These are phyloP conservation scores for Pelargonium myrrhifolium DNA, from an alignment of 441 rosid genomes.

Conservation along the genomic window DNA sequence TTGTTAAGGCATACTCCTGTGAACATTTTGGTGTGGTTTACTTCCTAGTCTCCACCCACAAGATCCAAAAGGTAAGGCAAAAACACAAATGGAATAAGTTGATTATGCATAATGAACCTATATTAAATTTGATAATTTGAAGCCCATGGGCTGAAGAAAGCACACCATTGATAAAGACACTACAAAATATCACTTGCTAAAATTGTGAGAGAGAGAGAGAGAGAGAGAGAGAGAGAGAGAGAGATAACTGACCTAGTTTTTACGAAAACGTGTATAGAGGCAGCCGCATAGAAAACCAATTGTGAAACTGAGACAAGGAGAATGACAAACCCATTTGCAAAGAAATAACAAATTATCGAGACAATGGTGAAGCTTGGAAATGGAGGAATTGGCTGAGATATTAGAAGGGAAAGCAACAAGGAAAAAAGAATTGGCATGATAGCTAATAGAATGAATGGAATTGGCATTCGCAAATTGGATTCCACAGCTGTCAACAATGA, in stretches of 20 bases:
- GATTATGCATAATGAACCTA: neutral
- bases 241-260: slow-evolving; percentile 52
- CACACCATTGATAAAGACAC: slow-evolving; percentile 10
- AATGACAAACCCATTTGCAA: slow-evolving; percentile 65
- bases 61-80: slow-evolving; percentile 6
- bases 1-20: neutral
- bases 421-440: slow-evolving; percentile 51
- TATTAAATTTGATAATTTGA: neutral
- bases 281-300: slow-evolving; percentile 59
- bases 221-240: slow-evolving; percentile 13
- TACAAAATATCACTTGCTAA: neutral
- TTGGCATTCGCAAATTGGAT: slow-evolving; percentile 70
- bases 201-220: slow-evolving; percentile 17
- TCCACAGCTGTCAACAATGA: slow-evolving; percentile 67
- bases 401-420: slow-evolving; percentile 48
- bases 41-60: neutral
- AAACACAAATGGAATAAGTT: neutral
- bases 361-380: slow-evolving; percentile 52
- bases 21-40: neutral
- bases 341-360: slow-evolving; percentile 60
- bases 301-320: slow-evolving; percentile 58
- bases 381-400: slow-evolving; percentile 69
- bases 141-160: neutral
- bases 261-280: slow-evolving; percentile 52
- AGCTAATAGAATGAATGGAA: slow-evolving; percentile 56